Evolutionary conservation across 1,139 yeast species (phyloP), one percentile per base, ranked within the genome.

Genomic region (Suhomyces guaymorum): DNA sequence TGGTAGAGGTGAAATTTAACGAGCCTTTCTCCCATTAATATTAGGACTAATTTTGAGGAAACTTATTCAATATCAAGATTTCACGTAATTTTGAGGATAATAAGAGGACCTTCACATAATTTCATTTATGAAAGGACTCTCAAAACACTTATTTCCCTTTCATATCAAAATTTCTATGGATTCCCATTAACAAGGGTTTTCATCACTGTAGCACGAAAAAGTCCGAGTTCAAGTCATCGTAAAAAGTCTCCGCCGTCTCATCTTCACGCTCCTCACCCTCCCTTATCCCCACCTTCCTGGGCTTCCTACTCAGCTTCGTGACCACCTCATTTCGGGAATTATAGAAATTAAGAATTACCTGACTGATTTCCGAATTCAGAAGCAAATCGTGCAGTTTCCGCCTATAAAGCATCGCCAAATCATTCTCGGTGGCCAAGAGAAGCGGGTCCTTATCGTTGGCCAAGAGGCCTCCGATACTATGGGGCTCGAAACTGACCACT

Each of bases 171-270:
- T n/a, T n/a, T n/a, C n/a, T n/a, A n/a, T n/a, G n/a, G n/a, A n/a
- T n/a, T n/a, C n/a, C n/a, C n/a, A 17, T n/a, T 10, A n/a, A 8
- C 19, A 17, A 17, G 5, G 8, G 5, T 17, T 6, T 17, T 17
- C 7, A 8, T 25, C 27, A 25, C 11, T 25, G 2, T 10, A 25
- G 7, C 6, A 20, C 16, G 34, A 38, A 44, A 23, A 33, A 41
- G 7, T 21, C 13, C 14, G 34, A 39, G 30, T 47, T 48, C 34
- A 54, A 34, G 32, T 54, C 59, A 30, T 52, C 53, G 37, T 52
- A 49, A 27, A 53, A 54, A 26, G 51, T 49, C 11, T 39, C 41
- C 2, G 24, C 24, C 12, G 9, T 18, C 9, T 18, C 20, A 18
- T 18, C 20, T 18, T 18, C 9, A 18, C 20, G 20, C 20, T 18